Base-by-base conservation (phyloP, 2,329 filamentous ascomycete genomes). In the Cladobotryum mycophilum region DNA sequence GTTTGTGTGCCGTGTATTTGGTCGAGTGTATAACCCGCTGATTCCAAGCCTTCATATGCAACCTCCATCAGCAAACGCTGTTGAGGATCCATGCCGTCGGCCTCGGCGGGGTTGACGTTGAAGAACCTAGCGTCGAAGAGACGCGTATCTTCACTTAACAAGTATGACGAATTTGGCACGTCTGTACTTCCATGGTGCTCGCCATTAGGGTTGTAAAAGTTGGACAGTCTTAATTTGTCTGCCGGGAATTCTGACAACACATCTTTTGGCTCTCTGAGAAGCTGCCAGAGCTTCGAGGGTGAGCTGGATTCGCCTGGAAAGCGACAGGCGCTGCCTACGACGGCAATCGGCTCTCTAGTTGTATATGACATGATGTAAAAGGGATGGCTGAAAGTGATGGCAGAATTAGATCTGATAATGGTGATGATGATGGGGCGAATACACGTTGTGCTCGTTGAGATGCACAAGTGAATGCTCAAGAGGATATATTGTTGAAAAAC, bases 131-230 rank as follows among this genome's bases (percentile, higher is more conserved):
- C 68, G 48, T 74, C 71, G 50, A 74, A 75, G 1, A 57, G 63
- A 15, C 60, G 60, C 5, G 71, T 58, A 46, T 73, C 58, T 2
- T 63, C 60, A 9, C 61, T 53, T 3, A 74, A 55, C 38, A 73
- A 70, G 43, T 75, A 49, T 1, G 22, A 42, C 3, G 45, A 47
- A 25, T 42, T 53, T 47, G 51, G 51, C 6, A 48, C 51, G 35
- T 45, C 47, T 15, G 25, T 45, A 67, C 64, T 66, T 22, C 70
- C 70, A 35, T 69, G 67, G 2, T 67, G 61, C 25, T 64, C 65
- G 4, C 62, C 64, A 37, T 71, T 69, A 0, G 71, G 71, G 54
- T 76, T 72, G 49, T 72, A 70, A 56, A 70, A 74, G 30, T 64
- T 66, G 4, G 67, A 58, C 20, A 67, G 60, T 38, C 74, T 72